Evolutionary conservation across 805 yeast species (phyloP), one percentile per base, ranked within the genome.

Genomic region (Isabelozyma heimii): DNA sequence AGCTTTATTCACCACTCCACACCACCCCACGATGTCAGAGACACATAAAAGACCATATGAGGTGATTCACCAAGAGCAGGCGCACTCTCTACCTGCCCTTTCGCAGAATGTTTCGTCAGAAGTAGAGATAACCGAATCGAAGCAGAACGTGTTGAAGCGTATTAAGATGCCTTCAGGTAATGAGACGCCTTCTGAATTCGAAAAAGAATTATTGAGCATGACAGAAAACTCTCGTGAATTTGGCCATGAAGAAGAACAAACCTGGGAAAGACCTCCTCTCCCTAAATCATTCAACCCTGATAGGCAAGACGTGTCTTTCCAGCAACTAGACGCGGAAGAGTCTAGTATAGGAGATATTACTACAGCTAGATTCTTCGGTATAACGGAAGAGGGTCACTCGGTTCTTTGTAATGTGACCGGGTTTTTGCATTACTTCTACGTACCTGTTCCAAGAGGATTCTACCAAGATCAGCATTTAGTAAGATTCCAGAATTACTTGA

Each of bases 251-350:
- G 76, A 73, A 48, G 67, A 63, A 37, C 79, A 74, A 47, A 47
- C 43, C 12, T 74, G 79, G 73, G 75, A 79, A 51, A 77, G 92
- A 53, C 87, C 94, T 0, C 73, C 78, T 0, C 58, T 82, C 5
- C 81, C 86, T 2, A 39, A 47, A 1, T 72, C 70, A 40, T 82
- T 85, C 53, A 71, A 78, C 47, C 77, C 85, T 2, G 57, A 59
- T 0, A 63, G 64, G 1, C 61, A 65, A 38, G 91, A 86, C 58
- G 75, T 87, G 26, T 75, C 79, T 0, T 91, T 91, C 64, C 98
- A 94, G 66, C 99, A 94, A 61, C 73, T 94, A 58, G 99, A 94
- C 65, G 97, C 96, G 1, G 98, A 94, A 60, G 99, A 94, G 59
- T 80, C 88, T 2, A 62, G 69, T 27, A 63, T 80, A 8, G 80